Percentiles rank a stretch among this genome's conserved stretches.
These are phyloP conservation scores for Eucalyptus cloeziana DNA, from an alignment of 345 rosid species.

Conservation along the genomic window DNA sequence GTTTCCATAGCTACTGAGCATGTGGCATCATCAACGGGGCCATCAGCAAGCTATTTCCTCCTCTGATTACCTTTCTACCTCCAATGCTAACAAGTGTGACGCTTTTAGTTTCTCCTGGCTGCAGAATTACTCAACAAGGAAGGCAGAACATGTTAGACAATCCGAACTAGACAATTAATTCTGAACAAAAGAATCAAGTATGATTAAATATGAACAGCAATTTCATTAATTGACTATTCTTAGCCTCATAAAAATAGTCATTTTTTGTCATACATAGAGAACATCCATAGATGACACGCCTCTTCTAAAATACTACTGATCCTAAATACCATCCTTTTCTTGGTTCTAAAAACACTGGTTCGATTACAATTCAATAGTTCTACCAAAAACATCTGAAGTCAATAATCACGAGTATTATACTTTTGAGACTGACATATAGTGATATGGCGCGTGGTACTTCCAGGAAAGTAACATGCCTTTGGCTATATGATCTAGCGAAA, in stretches of 20 bases:
- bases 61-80: slow-evolving; percentile 65
- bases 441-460: not conserved
- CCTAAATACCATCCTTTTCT: not conserved
- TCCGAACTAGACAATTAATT: not conserved
- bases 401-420: not conserved
- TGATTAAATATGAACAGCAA: not conserved
- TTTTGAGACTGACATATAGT: not conserved
- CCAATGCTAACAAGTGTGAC: slow-evolving; percentile 77
- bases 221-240: not conserved
- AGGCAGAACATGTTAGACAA: not conserved
- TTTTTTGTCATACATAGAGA: not conserved
- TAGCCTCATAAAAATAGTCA: not conserved
- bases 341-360: not conserved
- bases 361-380: not conserved
- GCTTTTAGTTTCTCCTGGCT: slow-evolving; percentile 91
- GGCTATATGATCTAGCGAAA: not conserved
- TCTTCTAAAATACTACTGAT: not conserved
- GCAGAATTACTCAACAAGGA: not conserved
- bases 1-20: slow-evolving; percentile 30
- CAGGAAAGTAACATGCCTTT: not conserved
- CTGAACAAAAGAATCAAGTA: not conserved
- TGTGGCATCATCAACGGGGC: slow-evolving; percentile 31
- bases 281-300: not conserved
- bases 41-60: slow-evolving; percentile 75
- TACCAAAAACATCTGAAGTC: not conserved